Evolutionary conservation across 805 yeast species (phyloP).

Genomic region (Vanderwaltozyma yarrowii): DNA sequence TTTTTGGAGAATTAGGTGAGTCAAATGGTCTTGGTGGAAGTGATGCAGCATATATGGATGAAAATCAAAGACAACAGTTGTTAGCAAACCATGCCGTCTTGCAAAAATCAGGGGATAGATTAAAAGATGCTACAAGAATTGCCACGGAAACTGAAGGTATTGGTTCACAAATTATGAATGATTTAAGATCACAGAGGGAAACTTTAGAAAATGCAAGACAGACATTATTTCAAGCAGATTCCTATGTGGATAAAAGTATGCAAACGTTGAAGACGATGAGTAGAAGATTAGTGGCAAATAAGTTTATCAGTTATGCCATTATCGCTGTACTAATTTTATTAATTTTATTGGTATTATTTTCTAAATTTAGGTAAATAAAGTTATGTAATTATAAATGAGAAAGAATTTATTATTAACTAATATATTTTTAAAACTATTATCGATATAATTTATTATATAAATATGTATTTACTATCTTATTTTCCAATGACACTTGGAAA

Average conservation of each 20-base stretch:
- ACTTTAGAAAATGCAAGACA: slow-evolving; percentile 80
- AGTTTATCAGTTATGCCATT: slow-evolving; percentile 81
- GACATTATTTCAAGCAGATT: slow-evolving; percentile 81
- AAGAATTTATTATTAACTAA: not conserved
- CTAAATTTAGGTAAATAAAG: slow-evolving; percentile 53
- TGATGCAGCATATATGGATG: slow-evolving; percentile 26
- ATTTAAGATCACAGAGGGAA: slow-evolving; percentile 86
- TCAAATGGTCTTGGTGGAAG: slow-evolving; percentile 9
- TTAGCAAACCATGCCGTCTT: slow-evolving; percentile 68
- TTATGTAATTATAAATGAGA: not conserved
- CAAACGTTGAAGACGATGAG: slow-evolving; percentile 86
- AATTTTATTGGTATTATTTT: slow-evolving; percentile 71
- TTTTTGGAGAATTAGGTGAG: slow-evolving; percentile 47
- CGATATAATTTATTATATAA: no score
- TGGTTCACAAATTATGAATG: slow-evolving; percentile 84
- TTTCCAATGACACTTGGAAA: no score
- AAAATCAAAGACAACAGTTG: slow-evolving; percentile 70
- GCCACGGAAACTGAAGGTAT: slow-evolving; percentile 88
- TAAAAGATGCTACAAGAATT: slow-evolving; percentile 77
- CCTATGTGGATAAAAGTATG: slow-evolving; percentile 81
- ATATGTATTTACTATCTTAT: no score
- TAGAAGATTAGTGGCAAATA: slow-evolving; percentile 83
- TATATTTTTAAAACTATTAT: not conserved
- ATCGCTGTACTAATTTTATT: slow-evolving; percentile 77
- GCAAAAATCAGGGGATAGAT: slow-evolving; percentile 72